Percentiles rank a stretch among this genome's conserved stretches.
phyloP scores from a whole-genome alignment of 2,329 filamentous ascomycete species.

The Penicillium sp. region DNA sequence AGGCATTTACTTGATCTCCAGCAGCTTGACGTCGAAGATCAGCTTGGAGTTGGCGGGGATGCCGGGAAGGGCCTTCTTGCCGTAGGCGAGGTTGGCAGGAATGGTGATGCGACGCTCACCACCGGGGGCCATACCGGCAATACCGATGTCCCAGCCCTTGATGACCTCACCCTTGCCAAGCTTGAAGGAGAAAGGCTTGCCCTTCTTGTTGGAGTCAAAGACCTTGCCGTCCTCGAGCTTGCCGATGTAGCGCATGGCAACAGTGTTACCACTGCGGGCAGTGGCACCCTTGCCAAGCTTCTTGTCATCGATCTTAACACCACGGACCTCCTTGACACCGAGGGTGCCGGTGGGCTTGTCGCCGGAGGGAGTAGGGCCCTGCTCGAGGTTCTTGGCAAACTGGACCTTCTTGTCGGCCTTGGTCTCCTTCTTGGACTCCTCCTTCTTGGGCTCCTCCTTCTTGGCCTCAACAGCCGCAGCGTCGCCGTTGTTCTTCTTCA shows the following conservation, averaged over 20 bases:
- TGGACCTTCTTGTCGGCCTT: conserved; percentile 92
- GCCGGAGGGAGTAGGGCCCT: conserved; percentile 77
- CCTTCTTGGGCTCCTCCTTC: conserved; percentile 57
- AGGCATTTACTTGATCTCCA: conserved; percentile 71
- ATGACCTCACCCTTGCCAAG: conserved; percentile 93
- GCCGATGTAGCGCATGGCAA: conserved; percentile 96
- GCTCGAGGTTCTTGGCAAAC: conserved; percentile 98
- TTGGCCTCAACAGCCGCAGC: conserved; percentile 63
- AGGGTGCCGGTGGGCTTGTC: conserved; percentile 57
- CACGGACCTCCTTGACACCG: conserved; percentile 76
- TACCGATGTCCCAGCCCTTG: conserved; percentile 96
- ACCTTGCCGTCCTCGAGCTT: conserved; percentile 93
- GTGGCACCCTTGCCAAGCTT: conserved; percentile 81
- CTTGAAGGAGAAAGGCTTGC: conserved; percentile 95
- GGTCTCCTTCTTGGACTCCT: conserved; percentile 46
- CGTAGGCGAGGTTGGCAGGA: conserved; percentile 83
- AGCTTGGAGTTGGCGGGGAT: conserved; percentile 91
- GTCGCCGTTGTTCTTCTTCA: conserved; percentile 98
- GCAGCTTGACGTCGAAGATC: conserved; percentile 85
- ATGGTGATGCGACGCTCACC: conserved; percentile 92
- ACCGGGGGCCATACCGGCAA: conserved; percentile 87
- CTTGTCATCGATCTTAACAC: conserved; percentile 92
- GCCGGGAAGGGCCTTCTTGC: conserved; percentile 74
- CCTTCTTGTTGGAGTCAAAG: conserved; percentile 99
- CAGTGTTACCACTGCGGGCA: conserved; percentile 84